Evolutionary conservation across 2,329 filamentous ascomycete species (phyloP).

Genomic region (Calonectria honghensis): DNA sequence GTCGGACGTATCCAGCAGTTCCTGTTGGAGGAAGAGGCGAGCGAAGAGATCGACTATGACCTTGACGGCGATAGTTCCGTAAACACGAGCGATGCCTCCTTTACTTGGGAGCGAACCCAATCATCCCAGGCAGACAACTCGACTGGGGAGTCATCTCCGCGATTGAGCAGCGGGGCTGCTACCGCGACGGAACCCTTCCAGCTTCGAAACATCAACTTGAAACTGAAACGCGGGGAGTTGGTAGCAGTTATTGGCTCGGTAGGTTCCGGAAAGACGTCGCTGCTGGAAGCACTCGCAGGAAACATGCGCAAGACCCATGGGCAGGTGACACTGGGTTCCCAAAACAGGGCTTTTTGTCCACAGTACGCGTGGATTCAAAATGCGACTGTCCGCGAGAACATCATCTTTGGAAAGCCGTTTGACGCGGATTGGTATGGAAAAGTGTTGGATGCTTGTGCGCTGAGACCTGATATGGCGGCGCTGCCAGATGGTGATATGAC

Average conservation of each 20-base stretch:
- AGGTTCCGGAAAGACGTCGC: constrained; percentile 81
- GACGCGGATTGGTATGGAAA: constrained; percentile 64
- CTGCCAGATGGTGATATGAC: constrained; percentile 66
- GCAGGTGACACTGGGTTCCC: not conserved
- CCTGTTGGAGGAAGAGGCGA: constrained; percentile 10
- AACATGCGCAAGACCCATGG: constrained; percentile 66
- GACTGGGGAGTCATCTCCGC: not conserved
- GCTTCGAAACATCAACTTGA: constrained; percentile 16
- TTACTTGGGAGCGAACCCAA: constrained; percentile 25
- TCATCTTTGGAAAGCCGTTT: constrained; percentile 65
- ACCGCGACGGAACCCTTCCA: constrained; percentile 26
- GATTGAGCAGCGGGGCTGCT: constrained; percentile 13
- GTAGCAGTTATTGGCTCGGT: constrained; percentile 82
- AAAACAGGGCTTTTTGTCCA: constrained; percentile 62
- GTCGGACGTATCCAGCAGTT: constrained; percentile 26
- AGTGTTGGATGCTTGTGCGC: constrained; percentile 67
- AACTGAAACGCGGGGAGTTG: constrained; percentile 68
- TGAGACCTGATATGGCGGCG: constrained; percentile 65
- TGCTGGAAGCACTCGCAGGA: constrained; percentile 81
- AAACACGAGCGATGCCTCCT: constrained; percentile 1
- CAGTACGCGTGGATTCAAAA: constrained; percentile 70
- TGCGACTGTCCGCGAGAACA: constrained; percentile 66
- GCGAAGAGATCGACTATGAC: constrained; percentile 9
- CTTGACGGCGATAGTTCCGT: not conserved
- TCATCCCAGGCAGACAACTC: not conserved